Evolutionary conservation across 2,329 filamentous ascomycete genomes (phyloP), one percentile per base, ranked within the genome.

Genomic region (Aspergillus sp.): DNA sequence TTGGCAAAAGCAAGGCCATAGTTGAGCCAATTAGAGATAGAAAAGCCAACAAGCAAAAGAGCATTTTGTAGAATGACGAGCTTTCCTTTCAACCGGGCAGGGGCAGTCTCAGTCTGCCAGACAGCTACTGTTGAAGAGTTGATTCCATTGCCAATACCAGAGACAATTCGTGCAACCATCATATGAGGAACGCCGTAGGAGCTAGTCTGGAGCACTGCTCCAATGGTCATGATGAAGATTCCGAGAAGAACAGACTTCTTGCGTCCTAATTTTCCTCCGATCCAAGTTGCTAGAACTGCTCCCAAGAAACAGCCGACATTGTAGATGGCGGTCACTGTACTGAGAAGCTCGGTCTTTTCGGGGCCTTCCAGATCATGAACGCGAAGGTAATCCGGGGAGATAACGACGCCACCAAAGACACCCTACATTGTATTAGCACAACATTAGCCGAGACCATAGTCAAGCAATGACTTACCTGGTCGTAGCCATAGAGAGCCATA

Each of bases 101-200:
- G 54, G 3, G 61, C 47, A 2, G 57, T 61, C 23, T 61, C 57
- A 3, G 50, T 41, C 13, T 58, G 58, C 53, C 58, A 60, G 2
- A 84, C 76, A 13, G 80, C 80, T 6, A 80, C 81, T 8, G 81
- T 82, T 0, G 81, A 76, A 0, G 81, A 83, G 60, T 84, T 84
- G 56, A 84, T 75, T 15, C 82, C 82, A 28, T 57, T 84, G 1
- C 82, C 82, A 22, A 84, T 79, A 4, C 82, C 81, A 1, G 77
- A 64, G 34, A 74, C 60, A 22, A 84, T 78, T 22, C 81, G 74
- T n/a, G 81, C 82, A 17, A 81, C 77, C 54, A 84, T 81, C 80
- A 84, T 83, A 55, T 81, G 75, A 6, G 79, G 71, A 0, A 81
- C 71, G 22, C 75, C 71, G 59, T 76, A 84, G 0, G 81, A 74